These are phyloP conservation scores for Coleophoma eucalyptorum DNA, from an alignment of 2,329 filamentous ascomycete species.

Conservation along the genomic window DNA sequence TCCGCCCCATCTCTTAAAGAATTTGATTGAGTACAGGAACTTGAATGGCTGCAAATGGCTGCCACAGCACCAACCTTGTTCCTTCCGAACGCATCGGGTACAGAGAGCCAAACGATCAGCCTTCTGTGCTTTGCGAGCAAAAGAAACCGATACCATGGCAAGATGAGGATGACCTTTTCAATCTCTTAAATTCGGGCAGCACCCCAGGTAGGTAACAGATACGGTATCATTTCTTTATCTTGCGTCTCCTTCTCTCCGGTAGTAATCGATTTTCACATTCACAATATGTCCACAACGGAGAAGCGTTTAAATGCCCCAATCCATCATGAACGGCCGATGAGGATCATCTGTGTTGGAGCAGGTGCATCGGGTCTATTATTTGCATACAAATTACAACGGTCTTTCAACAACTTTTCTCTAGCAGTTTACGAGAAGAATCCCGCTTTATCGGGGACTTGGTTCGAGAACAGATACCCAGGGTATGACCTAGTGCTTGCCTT, in stretches of 20 bases:
- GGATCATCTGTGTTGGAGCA: background rate
- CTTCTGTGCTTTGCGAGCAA: too few relatives aligned
- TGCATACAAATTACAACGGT: background rate
- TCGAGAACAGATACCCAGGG: background rate
- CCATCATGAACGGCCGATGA: background rate
- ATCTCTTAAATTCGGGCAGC: too few relatives aligned
- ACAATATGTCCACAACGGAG: background rate
- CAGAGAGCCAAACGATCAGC: too few relatives aligned
- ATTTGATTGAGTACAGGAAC: background rate
- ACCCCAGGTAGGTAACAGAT: too few relatives aligned
- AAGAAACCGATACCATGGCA: too few relatives aligned
- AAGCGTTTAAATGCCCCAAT: background rate
- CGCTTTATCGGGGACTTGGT: background rate
- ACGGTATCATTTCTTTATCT: background rate
- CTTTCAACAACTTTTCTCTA: background rate
- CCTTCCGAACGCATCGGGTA: too few relatives aligned
- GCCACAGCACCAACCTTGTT: background rate
- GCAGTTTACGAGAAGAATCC: background rate
- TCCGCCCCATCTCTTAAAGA: background rate
- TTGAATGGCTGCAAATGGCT: background rate
- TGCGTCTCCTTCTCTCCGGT: background rate
- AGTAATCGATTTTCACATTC: background rate
- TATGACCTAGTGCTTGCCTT: background rate
- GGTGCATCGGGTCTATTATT: background rate
- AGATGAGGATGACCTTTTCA: too few relatives aligned